Conservation (phyloP, 1,139 yeast genomes). For the Candida pseudocylindracea region DNA sequence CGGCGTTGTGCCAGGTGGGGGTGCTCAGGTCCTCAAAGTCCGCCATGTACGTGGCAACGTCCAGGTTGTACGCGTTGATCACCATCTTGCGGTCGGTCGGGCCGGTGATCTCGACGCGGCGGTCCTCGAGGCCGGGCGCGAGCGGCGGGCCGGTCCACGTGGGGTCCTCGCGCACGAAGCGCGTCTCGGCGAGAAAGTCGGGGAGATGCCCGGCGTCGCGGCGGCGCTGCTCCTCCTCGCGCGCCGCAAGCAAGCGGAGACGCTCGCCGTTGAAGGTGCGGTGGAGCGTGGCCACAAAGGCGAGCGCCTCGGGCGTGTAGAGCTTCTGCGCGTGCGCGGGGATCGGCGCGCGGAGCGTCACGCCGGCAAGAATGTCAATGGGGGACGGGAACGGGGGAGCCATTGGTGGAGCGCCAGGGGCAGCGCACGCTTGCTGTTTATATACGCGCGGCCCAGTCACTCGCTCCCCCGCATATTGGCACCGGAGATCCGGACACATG, state of each 20-base stretch:
- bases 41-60: constrained; percentile 83
- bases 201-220: constrained; percentile 54
- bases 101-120: constrained; percentile 75
- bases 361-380: constrained; percentile 33
- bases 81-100: constrained; percentile 88
- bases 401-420: constrained; percentile 6
- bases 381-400: constrained; percentile 30
- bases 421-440: constrained; percentile 1
- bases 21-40: constrained; percentile 91
- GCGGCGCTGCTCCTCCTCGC: constrained; percentile 33
- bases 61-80: constrained; percentile 76
- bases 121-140: constrained; percentile 56
- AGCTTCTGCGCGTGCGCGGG: constrained; percentile 38
- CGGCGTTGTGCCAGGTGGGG: constrained; percentile 85
- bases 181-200: constrained; percentile 53
- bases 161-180: constrained; percentile 45
- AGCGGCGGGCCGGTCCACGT: constrained; percentile 66
- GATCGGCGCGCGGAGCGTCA: constrained; percentile 40
- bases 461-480: too few species aligned
- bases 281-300: constrained; percentile 52
- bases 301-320: constrained; percentile 46
- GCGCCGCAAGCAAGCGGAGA: constrained; percentile 32
- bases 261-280: constrained; percentile 45
- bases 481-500: too few species aligned
- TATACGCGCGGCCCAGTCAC: not conserved